Evolutionary conservation across 495 filamentous ascomycete genomes (phyloP).

Genomic region (Penicillium psychrofluorescens): DNA sequence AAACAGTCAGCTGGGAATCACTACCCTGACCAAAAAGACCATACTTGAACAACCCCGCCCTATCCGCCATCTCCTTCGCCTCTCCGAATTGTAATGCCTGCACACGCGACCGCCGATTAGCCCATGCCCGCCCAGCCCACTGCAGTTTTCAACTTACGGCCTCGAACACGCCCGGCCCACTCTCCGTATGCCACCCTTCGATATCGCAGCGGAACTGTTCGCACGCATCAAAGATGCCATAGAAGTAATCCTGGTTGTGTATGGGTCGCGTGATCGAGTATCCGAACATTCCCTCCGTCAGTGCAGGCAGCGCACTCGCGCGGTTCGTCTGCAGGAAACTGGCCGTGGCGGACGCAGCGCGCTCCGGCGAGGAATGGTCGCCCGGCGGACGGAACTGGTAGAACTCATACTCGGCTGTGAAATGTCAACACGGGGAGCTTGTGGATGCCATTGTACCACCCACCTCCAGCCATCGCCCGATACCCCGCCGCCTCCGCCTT

Average conservation of each 20-base stretch:
- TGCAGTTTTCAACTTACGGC: constrained; percentile 48
- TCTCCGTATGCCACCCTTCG: constrained; percentile 97
- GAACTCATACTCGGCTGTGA: constrained; percentile 90
- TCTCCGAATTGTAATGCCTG: constrained; percentile 79
- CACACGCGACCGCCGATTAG: constrained; percentile 1
- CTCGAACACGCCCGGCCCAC: constrained; percentile 91
- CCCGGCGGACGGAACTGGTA: constrained; percentile 78
- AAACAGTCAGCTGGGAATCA: background rate
- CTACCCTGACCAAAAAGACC: constrained; percentile 2
- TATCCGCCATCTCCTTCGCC: constrained; percentile 80
- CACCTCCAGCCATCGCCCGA: constrained; percentile 91
- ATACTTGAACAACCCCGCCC: constrained; percentile 86
- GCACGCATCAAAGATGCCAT: constrained; percentile 81
- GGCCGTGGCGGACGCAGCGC: constrained; percentile 65
- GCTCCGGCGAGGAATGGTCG: constrained; percentile 36
- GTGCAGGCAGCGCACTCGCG: constrained; percentile 57
- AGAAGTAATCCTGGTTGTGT: constrained; percentile 92
- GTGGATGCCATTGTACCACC: constrained; percentile 1
- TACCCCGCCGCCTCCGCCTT: constrained; percentile 59
- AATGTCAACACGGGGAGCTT: background rate
- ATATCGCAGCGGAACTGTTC: constrained; percentile 73
- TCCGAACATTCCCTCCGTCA: constrained; percentile 98
- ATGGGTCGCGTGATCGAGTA: constrained; percentile 90
- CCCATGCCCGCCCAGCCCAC: background rate
- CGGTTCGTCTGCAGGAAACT: constrained; percentile 67